Evolutionary conservation across 768 basidiomycete genomes (phyloP).

Genomic region (Collybiopsis luxurians): DNA sequence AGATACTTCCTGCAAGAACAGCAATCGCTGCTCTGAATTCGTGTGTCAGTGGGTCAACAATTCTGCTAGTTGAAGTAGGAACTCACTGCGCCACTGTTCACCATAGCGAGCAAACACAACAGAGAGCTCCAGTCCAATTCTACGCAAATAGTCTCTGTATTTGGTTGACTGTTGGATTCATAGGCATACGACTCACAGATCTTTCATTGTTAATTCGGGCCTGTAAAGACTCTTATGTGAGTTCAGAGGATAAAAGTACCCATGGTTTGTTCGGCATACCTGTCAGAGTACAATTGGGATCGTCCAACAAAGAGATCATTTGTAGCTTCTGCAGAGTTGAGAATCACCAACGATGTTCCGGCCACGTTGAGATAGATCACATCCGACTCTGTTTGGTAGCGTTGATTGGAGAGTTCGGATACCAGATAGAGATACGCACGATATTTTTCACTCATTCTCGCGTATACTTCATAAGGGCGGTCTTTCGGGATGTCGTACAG

Average conservation of each 20-base stretch:
- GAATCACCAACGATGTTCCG: slow-evolving; percentile 28
- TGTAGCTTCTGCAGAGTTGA: slow-evolving; percentile 27
- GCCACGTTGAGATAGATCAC: slow-evolving; percentile 25
- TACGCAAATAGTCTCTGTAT: slow-evolving; percentile 1
- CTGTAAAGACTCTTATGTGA: neutral
- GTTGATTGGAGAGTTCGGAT: neutral
- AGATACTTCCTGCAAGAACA: too few species aligned
- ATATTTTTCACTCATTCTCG: neutral
- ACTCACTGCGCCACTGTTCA: slow-evolving; percentile 21
- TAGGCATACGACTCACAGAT: neutral
- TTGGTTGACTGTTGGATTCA: neutral
- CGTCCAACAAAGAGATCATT: slow-evolving; percentile 33
- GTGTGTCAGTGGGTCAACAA: slow-evolving; percentile 24
- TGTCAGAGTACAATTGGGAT: slow-evolving; percentile 33
- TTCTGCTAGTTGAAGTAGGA: slow-evolving; percentile 23
- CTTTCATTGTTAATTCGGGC: neutral
- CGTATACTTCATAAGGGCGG: neutral
- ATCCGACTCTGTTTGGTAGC: slow-evolving; percentile 10
- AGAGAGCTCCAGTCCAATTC: slow-evolving; percentile 19
- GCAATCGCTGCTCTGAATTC: slow-evolving; percentile 1
- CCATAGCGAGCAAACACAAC: slow-evolving; percentile 25
- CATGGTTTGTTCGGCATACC: neutral
- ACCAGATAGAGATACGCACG: too few species aligned
- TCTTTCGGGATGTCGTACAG: neutral
- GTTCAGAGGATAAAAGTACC: neutral